These are phyloP conservation scores for Nicotiana tabacum DNA, from an alignment of 257 asterid genomes.

Conservation along the genomic window DNA sequence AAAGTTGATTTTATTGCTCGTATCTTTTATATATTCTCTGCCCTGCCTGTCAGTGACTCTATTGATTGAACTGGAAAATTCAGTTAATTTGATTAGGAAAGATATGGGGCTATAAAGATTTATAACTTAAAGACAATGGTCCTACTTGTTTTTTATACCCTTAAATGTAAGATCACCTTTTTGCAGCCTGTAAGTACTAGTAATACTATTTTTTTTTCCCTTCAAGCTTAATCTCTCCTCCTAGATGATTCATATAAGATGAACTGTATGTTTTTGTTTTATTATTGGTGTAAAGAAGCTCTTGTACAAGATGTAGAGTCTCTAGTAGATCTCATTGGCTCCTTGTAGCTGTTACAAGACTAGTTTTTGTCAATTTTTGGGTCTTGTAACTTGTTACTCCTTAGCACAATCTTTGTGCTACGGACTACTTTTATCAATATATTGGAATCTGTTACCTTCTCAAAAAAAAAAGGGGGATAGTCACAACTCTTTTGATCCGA, in stretches of 20 bases:
- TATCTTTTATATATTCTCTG: not conserved
- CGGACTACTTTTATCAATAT: too few species aligned
- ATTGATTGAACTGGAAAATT: not conserved
- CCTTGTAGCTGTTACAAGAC: too few species aligned
- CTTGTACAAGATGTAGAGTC: too few species aligned
- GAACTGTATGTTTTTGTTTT: too few species aligned
- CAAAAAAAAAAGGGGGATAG: not conserved
- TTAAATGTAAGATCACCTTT: not conserved
- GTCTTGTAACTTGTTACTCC: too few species aligned
- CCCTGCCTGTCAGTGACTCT: not conserved
- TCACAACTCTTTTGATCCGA: not conserved
- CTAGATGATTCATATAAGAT: not conserved
- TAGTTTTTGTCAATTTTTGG: too few species aligned
- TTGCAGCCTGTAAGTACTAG: conserved; percentile 2
- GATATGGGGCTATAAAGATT: conserved; percentile 1
- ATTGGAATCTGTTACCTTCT: too few species aligned
- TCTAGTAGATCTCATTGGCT: too few species aligned
- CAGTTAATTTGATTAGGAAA: not conserved
- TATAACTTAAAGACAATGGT: not conserved
- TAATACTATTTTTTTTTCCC: not conserved
- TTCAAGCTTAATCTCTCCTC: conserved; percentile 1
- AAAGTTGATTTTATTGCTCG: not conserved
- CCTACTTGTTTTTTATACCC: not conserved
- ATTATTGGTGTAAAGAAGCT: too few species aligned
- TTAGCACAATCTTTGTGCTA: too few species aligned